These are phyloP conservation scores for Dendrostoma leiphaemia DNA, from an alignment of 2,329 filamentous ascomycete genomes.

Conservation along the genomic window DNA sequence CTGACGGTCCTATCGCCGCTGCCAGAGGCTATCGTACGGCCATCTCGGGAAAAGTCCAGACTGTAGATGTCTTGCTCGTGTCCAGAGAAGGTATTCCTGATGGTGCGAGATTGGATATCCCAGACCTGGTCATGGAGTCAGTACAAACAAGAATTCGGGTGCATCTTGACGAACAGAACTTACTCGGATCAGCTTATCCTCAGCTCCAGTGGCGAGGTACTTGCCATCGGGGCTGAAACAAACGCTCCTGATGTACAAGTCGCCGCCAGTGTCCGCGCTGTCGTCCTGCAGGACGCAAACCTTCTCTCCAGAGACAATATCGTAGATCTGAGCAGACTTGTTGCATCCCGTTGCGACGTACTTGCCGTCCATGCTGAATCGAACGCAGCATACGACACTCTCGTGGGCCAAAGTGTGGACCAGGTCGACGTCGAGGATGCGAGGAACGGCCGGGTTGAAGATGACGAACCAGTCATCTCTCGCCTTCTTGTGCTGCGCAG, in stretches of 20 bases:
- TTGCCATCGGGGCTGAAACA: constrained; percentile 97
- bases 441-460: constrained; percentile 89
- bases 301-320: constrained; percentile 82
- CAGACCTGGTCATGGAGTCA: constrained; percentile 66
- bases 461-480: constrained; percentile 93
- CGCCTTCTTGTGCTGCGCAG: constrained; percentile 83
- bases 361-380: constrained; percentile 94
- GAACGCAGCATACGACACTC: constrained; percentile 96
- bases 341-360: constrained; percentile 98
- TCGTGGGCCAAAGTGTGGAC: constrained; percentile 91
- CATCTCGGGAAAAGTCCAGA: constrained; percentile 90
- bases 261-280: constrained; percentile 79
- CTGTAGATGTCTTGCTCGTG: constrained; percentile 99
- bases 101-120: constrained; percentile 82
- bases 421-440: constrained; percentile 87
- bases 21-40: constrained; percentile 90
- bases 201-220: constrained; percentile 91
- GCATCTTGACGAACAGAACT: no score
- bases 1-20: constrained; percentile 93
- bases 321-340: constrained; percentile 98
- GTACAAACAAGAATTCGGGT: no score
- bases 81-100: constrained; percentile 90
- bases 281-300: constrained; percentile 90
- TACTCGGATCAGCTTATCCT: constrained; percentile 95
- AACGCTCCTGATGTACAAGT: constrained; percentile 95